Evolutionary conservation across 1,284 basidiomycete genomes (phyloP).

Genomic region (Gomphus bonarii): DNA sequence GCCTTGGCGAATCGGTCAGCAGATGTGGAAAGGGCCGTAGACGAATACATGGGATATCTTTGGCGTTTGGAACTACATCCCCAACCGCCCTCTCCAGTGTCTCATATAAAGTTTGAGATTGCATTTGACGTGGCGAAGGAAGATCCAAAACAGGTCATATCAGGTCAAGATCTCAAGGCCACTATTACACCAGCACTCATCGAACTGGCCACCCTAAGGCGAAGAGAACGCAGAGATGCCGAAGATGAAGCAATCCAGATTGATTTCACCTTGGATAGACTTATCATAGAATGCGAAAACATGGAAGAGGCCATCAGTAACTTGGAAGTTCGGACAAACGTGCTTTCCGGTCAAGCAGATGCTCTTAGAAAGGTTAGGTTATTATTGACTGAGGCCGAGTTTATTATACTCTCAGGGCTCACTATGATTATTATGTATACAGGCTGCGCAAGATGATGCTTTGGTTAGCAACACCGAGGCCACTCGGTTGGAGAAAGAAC

Average conservation of each 20-base stretch:
- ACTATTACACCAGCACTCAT: slow-evolving; percentile 65
- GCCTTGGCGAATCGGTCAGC: slow-evolving; percentile 66
- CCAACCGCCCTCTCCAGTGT: slow-evolving; percentile 54
- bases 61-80: slow-evolving; percentile 66
- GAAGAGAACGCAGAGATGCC: slow-evolving; percentile 53
- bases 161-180: slow-evolving; percentile 56
- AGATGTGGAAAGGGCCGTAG: slow-evolving; percentile 68
- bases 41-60: slow-evolving; percentile 62
- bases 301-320: slow-evolving; percentile 57
- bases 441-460: slow-evolving; percentile 70
- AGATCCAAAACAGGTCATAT: slow-evolving; percentile 51
- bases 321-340: slow-evolving; percentile 32
- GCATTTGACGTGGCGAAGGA: slow-evolving; percentile 66
- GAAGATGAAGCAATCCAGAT: slow-evolving; percentile 67
- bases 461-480: slow-evolving; percentile 51
- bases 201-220: slow-evolving; percentile 55
- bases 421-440: slow-evolving; percentile 4
- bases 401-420: slow-evolving; percentile 2
- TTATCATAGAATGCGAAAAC: slow-evolving; percentile 69
- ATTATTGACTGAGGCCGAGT: slow-evolving; percentile 12
- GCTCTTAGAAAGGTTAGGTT: slow-evolving; percentile 53
- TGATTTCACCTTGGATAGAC: slow-evolving; percentile 69
- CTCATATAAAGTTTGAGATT: slow-evolving; percentile 60
- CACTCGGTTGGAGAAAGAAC: slow-evolving; percentile 50
- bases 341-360: slow-evolving; percentile 55